Evolutionary conservation across 345 rosid species (phyloP).

Genomic region (Eucalyptus sideroxylon): DNA sequence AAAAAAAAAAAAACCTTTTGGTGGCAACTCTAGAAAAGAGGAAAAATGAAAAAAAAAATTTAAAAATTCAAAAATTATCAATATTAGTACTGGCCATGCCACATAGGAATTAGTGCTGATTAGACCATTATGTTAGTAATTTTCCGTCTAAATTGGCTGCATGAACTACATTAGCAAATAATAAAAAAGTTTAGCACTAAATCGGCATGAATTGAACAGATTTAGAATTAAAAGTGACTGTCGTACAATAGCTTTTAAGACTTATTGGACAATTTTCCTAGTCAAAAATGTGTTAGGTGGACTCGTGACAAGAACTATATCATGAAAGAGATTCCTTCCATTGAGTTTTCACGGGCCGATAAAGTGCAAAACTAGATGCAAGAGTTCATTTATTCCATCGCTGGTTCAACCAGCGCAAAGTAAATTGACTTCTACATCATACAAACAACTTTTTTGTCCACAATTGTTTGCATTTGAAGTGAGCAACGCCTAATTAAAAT

Average conservation of each 20-base stretch:
- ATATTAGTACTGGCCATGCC: rapidly evolving
- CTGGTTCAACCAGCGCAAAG: not conserved
- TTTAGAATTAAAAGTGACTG: rapidly evolving
- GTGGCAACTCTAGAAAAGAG: not conserved
- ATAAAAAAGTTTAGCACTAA: rapidly evolving
- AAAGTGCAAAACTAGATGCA: not conserved
- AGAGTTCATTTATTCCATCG: not conserved
- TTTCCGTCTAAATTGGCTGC: rapidly evolving
- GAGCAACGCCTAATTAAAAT: not conserved
- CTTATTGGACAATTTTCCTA: too few species aligned
- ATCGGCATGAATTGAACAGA: rapidly evolving
- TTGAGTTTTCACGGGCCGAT: not conserved
- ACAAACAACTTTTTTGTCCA: not conserved
- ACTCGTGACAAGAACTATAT: not conserved
- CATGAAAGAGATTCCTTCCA: not conserved
- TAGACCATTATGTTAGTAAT: rapidly evolving
- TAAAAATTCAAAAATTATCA: too few species aligned
- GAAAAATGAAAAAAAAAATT: too few species aligned
- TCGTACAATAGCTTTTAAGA: rapidly evolving
- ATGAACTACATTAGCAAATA: rapidly evolving
- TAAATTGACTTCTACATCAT: not conserved
- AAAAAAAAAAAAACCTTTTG: too few species aligned
- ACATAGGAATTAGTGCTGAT: rapidly evolving
- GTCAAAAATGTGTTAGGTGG: too few species aligned
- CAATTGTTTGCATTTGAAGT: not conserved